phyloP scores from a whole-genome alignment of 108 stramenopile genomes.

The Nannochloropsis gaditana region DNA sequence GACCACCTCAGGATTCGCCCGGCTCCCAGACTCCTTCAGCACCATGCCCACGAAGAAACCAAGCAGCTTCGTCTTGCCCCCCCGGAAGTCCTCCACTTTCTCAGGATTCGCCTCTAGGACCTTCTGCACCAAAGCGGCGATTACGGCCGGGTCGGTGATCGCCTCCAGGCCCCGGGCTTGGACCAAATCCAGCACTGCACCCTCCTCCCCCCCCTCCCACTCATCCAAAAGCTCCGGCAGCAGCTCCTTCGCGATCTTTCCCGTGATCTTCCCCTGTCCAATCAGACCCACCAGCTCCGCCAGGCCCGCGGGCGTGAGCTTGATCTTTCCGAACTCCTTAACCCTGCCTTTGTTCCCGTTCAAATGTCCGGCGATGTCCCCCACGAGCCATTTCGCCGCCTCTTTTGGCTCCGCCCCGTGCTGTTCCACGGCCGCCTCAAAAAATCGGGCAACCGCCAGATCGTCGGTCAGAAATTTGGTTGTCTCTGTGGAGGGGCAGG shows the following conservation, averaged over 20 bases:
- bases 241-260: slow-evolving; percentile 40
- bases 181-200: slow-evolving; percentile 32
- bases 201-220: slow-evolving; percentile 24
- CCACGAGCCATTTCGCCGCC: slow-evolving; percentile 47
- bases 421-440: slow-evolving; percentile 31
- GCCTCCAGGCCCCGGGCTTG: slow-evolving; percentile 34
- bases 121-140: slow-evolving; percentile 25
- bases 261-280: slow-evolving; percentile 26
- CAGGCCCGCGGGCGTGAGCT: slow-evolving; percentile 26
- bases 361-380: slow-evolving; percentile 33
- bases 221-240: slow-evolving; percentile 37
- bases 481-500: background rate
- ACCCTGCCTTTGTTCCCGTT: slow-evolving; percentile 8
- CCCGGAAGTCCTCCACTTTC: slow-evolving; percentile 36
- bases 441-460: slow-evolving; percentile 38
- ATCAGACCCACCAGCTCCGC: slow-evolving; percentile 38
- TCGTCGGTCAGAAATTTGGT: slow-evolving; percentile 11
- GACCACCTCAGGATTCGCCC: slow-evolving; percentile 31
- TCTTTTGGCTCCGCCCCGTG: slow-evolving; percentile 33
- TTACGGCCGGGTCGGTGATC: slow-evolving; percentile 30
- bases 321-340: slow-evolving; percentile 20
- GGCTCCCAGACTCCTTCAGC: slow-evolving; percentile 23
- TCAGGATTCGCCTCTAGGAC: slow-evolving; percentile 30
- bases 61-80: slow-evolving; percentile 35
- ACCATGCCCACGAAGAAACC: slow-evolving; percentile 43